Evolutionary conservation across 2,329 filamentous ascomycete species (phyloP).

Genomic region (Pyricularia grisea): DNA sequence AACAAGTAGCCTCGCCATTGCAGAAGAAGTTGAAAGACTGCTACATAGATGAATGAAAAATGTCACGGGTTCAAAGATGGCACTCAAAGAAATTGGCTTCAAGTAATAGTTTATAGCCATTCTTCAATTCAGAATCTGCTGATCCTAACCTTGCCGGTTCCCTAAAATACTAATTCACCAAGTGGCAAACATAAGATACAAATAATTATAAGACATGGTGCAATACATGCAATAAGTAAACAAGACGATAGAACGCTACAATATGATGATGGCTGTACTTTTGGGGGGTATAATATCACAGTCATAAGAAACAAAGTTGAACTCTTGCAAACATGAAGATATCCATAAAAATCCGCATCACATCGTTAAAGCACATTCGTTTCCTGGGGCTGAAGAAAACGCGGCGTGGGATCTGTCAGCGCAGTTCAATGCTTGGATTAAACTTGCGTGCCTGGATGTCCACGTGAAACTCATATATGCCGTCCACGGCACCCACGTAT

Average conservation of each 20-base stretch:
- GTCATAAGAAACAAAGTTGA: not conserved
- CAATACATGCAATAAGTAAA: not conserved
- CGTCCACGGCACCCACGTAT: constrained; percentile 58
- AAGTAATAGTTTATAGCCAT: not conserved
- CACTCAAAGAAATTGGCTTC: not conserved
- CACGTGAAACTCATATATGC: constrained; percentile 66
- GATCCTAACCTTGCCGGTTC: not conserved
- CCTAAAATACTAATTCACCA: not conserved
- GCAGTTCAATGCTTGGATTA: constrained; percentile 43
- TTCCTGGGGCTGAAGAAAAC: constrained; percentile 2
- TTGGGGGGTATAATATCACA: not conserved
- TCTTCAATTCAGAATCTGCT: not conserved
- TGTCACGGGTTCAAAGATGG: not conserved
- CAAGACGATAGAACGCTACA: not conserved
- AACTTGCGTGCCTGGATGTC: constrained; percentile 53
- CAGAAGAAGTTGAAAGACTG: constrained; percentile 55
- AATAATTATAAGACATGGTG: not conserved
- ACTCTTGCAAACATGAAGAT: not conserved
- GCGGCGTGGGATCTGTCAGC: constrained; percentile 22
- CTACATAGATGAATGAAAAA: constrained; percentile 28
- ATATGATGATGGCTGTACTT: not conserved
- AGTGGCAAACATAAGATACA: not conserved
- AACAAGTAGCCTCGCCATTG: constrained; percentile 81
- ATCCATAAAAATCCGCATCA: not conserved
- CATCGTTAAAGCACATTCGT: constrained; percentile 1